Conservation (phyloP, 331 rosid species). For the Dryas integrifolia region DNA sequence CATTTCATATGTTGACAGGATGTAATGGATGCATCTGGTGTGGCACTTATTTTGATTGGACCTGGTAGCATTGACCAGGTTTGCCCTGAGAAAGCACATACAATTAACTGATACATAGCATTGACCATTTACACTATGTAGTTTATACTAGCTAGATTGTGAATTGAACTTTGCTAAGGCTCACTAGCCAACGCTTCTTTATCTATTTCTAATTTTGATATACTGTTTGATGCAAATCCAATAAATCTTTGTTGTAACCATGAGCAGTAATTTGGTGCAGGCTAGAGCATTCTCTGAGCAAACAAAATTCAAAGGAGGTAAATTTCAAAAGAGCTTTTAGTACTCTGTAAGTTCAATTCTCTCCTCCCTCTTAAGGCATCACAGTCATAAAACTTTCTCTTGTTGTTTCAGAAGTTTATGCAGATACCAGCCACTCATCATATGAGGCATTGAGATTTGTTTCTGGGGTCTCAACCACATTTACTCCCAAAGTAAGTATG, state of each 20-base stretch:
- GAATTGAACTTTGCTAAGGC: not conserved
- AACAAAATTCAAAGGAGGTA: slow-evolving; percentile 89
- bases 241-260: slow-evolving; percentile 20
- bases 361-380: not conserved
- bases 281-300: slow-evolving; percentile 68
- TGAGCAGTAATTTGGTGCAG: slow-evolving; percentile 38
- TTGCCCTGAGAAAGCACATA: slow-evolving; percentile 8
- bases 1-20: slow-evolving; percentile 46
- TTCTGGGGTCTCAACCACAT: slow-evolving; percentile 70
- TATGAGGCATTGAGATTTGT: slow-evolving; percentile 74
- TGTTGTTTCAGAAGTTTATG: slow-evolving; percentile 70
- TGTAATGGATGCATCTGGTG: slow-evolving; percentile 77
- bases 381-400: slow-evolving; percentile 19
- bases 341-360: not conserved
- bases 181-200: not conserved
- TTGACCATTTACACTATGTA: not conserved
- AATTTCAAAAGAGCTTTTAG: slow-evolving; percentile 19
- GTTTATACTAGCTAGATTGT: not conserved
- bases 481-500: slow-evolving; percentile 76
- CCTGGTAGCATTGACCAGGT: slow-evolving; percentile 90
- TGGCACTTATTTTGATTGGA: slow-evolving; percentile 82
- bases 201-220: slow-evolving; percentile 4
- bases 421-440: slow-evolving; percentile 73
- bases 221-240: slow-evolving; percentile 3
- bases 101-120: not conserved